Conservation (phyloP, 331 rosid species). For the Prunus yedoensis region DNA sequence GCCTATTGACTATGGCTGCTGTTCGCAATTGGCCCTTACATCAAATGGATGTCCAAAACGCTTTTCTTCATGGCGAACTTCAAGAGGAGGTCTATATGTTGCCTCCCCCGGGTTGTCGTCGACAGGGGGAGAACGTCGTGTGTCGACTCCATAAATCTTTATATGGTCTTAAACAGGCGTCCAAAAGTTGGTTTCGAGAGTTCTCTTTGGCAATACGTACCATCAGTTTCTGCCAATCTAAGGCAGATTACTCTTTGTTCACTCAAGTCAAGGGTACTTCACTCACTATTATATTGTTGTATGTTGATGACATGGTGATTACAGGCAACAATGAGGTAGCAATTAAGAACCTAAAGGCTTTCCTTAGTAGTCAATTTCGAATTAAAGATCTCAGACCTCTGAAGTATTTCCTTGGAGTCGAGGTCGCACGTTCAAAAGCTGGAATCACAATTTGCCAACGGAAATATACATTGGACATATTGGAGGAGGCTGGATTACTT, state of each 20-base stretch:
- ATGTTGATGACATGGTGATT: constrained; percentile 15
- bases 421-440: background rate
- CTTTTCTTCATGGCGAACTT: background rate
- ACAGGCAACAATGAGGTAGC: background rate
- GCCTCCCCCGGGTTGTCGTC: background rate
- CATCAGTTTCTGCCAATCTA: background rate
- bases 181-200: background rate
- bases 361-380: background rate
- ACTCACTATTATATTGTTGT: background rate
- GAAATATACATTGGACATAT: background rate
- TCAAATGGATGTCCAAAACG: background rate
- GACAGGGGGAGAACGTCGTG: background rate
- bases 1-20: background rate
- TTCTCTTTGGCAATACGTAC: background rate
- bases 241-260: too few species aligned
- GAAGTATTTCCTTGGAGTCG: background rate
- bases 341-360: background rate
- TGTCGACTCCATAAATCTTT: background rate
- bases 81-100: background rate
- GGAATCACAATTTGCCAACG: background rate
- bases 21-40: background rate
- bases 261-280: too few species aligned
- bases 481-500: background rate
- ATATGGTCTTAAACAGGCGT: background rate
- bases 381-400: constrained; percentile 2